Conservation (phyloP, 2,329 filamentous ascomycete species). For the Mycocentrospora acerina region DNA sequence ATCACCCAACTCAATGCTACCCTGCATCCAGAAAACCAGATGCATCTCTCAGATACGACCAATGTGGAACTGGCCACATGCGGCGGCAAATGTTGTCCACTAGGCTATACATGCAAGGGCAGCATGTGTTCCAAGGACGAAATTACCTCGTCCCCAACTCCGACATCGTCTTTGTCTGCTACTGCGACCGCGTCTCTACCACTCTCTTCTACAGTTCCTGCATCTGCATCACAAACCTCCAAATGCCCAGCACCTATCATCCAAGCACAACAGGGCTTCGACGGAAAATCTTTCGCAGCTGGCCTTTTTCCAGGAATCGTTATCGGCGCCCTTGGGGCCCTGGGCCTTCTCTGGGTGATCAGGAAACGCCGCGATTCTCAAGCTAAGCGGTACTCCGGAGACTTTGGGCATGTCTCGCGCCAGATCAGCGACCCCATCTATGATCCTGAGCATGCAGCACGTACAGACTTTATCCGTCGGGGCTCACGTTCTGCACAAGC, state of each 20-base stretch:
- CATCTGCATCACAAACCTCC: conserved; percentile 35
- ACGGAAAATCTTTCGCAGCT: conserved; percentile 40
- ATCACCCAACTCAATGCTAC: conserved; percentile 61
- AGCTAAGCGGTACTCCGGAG: conserved; percentile 36
- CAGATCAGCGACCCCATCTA: conserved; percentile 44
- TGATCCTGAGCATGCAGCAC: conserved; percentile 36
- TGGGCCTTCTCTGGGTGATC: conserved; percentile 37
- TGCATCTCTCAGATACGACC: conserved; percentile 67
- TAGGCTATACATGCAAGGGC: conserved; percentile 66
- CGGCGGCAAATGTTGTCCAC: conserved; percentile 66
- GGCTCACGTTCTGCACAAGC: conserved; percentile 26
- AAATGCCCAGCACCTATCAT: conserved; percentile 18
- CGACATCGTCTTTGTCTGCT: conserved; percentile 19
- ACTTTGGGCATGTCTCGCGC: conserved; percentile 41
- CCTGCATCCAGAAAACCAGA: conserved; percentile 56
- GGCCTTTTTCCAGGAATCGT: conserved; percentile 42
- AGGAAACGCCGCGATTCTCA: conserved; percentile 35
- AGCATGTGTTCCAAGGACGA: conserved; percentile 56
- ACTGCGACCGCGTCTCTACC: conserved; percentile 16
- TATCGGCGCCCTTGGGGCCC: conserved; percentile 34
- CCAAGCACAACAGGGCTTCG: conserved; percentile 24
- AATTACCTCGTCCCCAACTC: conserved; percentile 17
- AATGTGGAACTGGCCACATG: conserved; percentile 58
- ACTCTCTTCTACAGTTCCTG: conserved; percentile 29
- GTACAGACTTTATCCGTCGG: conserved; percentile 41